phyloP scores from a whole-genome alignment of 2,329 filamentous ascomycete species.

The Aspergillus japonicus region DNA sequence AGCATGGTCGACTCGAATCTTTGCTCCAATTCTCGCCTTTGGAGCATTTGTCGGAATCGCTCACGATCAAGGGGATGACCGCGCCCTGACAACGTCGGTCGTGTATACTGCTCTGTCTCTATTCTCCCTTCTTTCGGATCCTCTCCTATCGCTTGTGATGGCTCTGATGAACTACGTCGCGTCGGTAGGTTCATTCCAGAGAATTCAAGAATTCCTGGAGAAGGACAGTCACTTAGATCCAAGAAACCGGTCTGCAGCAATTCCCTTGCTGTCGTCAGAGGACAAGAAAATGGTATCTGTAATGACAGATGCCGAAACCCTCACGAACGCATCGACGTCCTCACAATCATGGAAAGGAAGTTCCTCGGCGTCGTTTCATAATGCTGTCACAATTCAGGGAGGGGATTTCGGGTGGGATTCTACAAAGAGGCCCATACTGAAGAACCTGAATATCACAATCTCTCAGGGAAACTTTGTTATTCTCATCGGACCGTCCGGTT shows the following conservation, averaged over 20 bases:
- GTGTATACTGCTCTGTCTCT: slow-evolving; percentile 51
- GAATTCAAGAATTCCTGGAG: slow-evolving; percentile 48
- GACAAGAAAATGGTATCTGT: slow-evolving; percentile 21
- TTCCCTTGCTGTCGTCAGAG: slow-evolving; percentile 19
- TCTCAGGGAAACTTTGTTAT: slow-evolving; percentile 48
- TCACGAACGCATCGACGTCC: slow-evolving; percentile 24
- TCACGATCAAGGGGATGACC: slow-evolving; percentile 30
- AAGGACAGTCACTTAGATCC: slow-evolving; percentile 32
- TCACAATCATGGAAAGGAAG: slow-evolving; percentile 23
- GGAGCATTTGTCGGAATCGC: slow-evolving; percentile 46
- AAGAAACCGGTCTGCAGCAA: slow-evolving; percentile 14
- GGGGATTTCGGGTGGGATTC: slow-evolving; percentile 50
- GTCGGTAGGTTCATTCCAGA: slow-evolving; percentile 46
- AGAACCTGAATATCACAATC: slow-evolving; percentile 43
- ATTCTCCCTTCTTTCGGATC: slow-evolving; percentile 48
- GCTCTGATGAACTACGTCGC: slow-evolving; percentile 46
- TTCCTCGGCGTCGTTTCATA: slow-evolving; percentile 14
- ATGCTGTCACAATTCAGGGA: slow-evolving; percentile 44
- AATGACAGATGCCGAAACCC: slow-evolving; percentile 24
- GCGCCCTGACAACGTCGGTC: slow-evolving; percentile 40
- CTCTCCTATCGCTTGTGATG: slow-evolving; percentile 48
- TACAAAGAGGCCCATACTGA: slow-evolving; percentile 42
- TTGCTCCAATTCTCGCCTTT: slow-evolving; percentile 48
- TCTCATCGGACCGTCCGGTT: slow-evolving; percentile 53
- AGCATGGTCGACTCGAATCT: slow-evolving; percentile 43